Base-by-base conservation (phyloP, 2,329 filamentous ascomycete species). In the Ilyonectria mors-panacis region DNA sequence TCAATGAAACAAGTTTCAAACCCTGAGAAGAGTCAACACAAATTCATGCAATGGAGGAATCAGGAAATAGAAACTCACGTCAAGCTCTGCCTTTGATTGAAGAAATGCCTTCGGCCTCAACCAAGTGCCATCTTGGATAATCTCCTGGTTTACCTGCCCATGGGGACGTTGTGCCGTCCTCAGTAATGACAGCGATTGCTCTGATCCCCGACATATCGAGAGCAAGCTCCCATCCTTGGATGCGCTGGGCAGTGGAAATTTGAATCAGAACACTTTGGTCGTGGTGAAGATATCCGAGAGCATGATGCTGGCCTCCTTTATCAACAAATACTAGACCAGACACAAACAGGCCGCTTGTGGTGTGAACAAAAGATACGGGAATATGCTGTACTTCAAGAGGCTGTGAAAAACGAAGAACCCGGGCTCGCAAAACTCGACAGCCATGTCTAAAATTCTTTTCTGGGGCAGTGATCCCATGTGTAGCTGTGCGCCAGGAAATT, bases 201-300 rank as follows among this genome's bases (percentile, higher is more conserved):
- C 50, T 65, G 44, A 69, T 28, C 0, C 69, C 64, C 2, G 28
- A 59, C 1, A 42, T 45, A 28, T 68, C 65, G 4, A 71, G n/a
- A 17, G 67, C 67, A 3, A 71, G 30, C 19, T 71, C 55, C 65
- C 65, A 71, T 44, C 68, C 69, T 21, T 59, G 67, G 6, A 71
- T 60, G 10, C 33, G 50, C 33, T 66, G 59, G 9, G 30, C 26
- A 7, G 37, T 21, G 9, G 67, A n/a, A 2, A 70, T 2, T 12
- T 12, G n/a, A n/a, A 70, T 42, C 8, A 4, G n/a, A 2, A 51
- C 37, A 39, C 1, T 55, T 10, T 57, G 30, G 26, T 37, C 4
- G 8, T 39, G n/a, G 26, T 70, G 69, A 8, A 63, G 26, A 23
- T 70, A 71, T 28, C 69, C 67, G 1, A 71, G 28, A n/a, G 50